Conservation (phyloP, 2,329 filamentous ascomycete genomes). For the Hypoxylon sp. region DNA sequence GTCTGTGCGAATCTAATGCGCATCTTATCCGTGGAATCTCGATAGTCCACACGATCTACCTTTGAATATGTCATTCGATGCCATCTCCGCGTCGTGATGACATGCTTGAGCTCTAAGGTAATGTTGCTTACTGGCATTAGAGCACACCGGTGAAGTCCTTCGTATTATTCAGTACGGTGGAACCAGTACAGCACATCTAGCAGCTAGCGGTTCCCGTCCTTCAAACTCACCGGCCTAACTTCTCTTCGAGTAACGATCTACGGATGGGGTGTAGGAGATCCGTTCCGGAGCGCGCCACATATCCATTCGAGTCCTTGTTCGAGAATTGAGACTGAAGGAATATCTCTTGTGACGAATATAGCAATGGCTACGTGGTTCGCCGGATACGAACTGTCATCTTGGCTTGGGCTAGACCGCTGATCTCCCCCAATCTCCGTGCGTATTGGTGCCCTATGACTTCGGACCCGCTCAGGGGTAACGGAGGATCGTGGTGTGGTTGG, state of each 20-base stretch:
- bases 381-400: neutral
- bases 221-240: neutral
- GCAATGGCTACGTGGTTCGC: neutral
- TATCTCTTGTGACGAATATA: neutral
- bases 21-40: neutral
- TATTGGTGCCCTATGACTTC: neutral
- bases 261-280: neutral
- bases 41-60: neutral
- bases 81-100: slow-evolving; percentile 6
- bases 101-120: neutral
- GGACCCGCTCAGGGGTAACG: neutral
- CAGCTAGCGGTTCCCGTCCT: neutral
- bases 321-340: neutral
- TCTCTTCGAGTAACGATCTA: neutral
- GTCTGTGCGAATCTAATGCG: neutral
- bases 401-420: neutral
- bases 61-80: neutral
- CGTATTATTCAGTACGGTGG: neutral
- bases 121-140: neutral
- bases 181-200: neutral
- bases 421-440: neutral
- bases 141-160: neutral
- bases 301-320: neutral
- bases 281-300: neutral
- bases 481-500: neutral